A percentile compares a stretch with the other conserved stretches of the same genome.
phyloP scores from a whole-genome alignment of 495 filamentous ascomycete species.

The Penicillium simplicissimum region DNA sequence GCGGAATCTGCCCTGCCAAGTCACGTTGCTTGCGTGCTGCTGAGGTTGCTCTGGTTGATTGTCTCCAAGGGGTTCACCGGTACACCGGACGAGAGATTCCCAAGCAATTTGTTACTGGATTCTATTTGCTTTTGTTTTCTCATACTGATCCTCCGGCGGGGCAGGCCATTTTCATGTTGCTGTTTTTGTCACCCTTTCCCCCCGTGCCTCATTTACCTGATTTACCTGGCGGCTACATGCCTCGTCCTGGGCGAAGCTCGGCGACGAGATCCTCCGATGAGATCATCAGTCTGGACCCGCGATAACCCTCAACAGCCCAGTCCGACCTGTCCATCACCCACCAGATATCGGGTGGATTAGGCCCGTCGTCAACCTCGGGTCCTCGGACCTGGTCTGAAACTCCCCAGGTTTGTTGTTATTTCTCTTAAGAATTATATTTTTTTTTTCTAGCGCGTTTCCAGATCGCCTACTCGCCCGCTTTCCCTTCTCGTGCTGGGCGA shows the following conservation, averaged over 20 bases:
- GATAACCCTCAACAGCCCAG: constrained; percentile 2
- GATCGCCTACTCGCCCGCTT: constrained; percentile 3
- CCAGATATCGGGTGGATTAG: constrained; percentile 29
- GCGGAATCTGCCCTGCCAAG: constrained; percentile 7
- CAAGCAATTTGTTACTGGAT: background rate
- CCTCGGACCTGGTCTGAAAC: constrained; percentile 19
- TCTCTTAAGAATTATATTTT: background rate
- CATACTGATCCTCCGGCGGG: constrained; percentile 1
- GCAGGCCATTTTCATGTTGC: constrained; percentile 1
- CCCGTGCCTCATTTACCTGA: background rate
- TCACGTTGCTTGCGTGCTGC: background rate
- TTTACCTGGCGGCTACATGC: background rate
- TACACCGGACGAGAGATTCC: constrained; percentile 3
- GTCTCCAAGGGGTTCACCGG: constrained; percentile 16
- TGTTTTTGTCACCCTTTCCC: background rate
- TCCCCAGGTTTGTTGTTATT: background rate
- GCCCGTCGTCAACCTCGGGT: constrained; percentile 27
- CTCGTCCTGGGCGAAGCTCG: constrained; percentile 6
- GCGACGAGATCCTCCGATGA: constrained; percentile 19
- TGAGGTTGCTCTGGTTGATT: no score
- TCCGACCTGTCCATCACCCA: background rate
- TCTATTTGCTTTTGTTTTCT: constrained; percentile 3
- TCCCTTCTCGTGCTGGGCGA: background rate
- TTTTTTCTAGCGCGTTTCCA: background rate
- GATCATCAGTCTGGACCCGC: constrained; percentile 15